Evolutionary conservation across 2,329 filamentous ascomycete species (phyloP).

Genomic region (Colletotrichum sublineola): DNA sequence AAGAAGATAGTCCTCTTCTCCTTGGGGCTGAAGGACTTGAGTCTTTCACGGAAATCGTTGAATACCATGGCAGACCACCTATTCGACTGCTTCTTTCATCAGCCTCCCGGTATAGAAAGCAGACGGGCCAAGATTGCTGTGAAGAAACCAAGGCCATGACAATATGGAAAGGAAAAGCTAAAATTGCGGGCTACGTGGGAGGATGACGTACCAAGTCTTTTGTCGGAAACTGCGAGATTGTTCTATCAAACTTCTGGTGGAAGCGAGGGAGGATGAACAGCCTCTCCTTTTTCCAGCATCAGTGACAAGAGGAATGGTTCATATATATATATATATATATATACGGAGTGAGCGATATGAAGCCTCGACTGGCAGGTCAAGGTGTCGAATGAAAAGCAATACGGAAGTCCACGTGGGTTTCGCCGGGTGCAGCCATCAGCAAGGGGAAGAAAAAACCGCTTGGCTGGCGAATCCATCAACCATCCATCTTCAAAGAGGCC

Average conservation of each 20-base stretch:
- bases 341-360: not conserved
- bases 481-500: not conserved
- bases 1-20: conserved; percentile 61
- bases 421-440: not conserved
- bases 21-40: conserved; percentile 45
- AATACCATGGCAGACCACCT: not conserved
- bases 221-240: not conserved
- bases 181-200: not conserved
- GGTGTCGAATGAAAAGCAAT: not conserved
- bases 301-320: too few relatives aligned
- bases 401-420: not conserved
- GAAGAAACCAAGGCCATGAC: too few relatives aligned
- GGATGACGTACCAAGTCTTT: not conserved
- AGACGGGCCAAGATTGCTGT: too few relatives aligned
- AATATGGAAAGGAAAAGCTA: not conserved
- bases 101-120: too few relatives aligned
- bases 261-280: too few relatives aligned
- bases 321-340: not conserved
- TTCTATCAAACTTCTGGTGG: not conserved
- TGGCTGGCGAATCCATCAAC: not conserved
- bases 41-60: conserved; percentile 7
- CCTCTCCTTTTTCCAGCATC: too few relatives aligned
- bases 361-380: not conserved
- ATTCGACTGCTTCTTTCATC: not conserved
- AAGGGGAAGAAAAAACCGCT: not conserved